These are phyloP conservation scores for Lachancea lanzarotensis DNA, from an alignment of 805 yeast species.

Conservation along the genomic window DNA sequence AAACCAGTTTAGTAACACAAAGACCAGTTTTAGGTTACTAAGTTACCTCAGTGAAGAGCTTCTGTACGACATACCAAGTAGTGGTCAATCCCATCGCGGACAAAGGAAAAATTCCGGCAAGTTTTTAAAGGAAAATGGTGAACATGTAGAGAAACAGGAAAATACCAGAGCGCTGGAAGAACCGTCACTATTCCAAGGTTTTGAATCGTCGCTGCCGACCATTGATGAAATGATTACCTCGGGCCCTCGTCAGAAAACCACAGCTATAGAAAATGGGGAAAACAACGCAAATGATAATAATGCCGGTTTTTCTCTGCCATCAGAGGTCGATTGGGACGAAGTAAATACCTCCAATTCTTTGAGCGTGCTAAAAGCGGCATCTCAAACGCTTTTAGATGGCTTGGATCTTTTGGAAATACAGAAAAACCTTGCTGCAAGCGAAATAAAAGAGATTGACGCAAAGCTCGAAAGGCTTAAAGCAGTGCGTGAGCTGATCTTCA, in stretches of 20 bases:
- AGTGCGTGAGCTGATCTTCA: slow-evolving; percentile 49
- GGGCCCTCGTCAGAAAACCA: slow-evolving; percentile 16
- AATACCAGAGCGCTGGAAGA: slow-evolving; percentile 13
- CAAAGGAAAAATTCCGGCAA: slow-evolving; percentile 1
- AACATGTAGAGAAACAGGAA: slow-evolving; percentile 3
- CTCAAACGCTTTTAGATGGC: slow-evolving; percentile 37
- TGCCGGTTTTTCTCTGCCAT: slow-evolving; percentile 31
- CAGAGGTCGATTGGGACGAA: slow-evolving; percentile 37
- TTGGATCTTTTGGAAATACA: slow-evolving; percentile 54
- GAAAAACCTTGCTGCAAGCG: slow-evolving; percentile 57
- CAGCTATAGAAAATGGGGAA: slow-evolving; percentile 6
- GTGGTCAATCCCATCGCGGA: background rate
- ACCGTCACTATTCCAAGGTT: slow-evolving; percentile 64
- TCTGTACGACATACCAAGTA: slow-evolving; percentile 46
- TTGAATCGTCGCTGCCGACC: slow-evolving; percentile 51
- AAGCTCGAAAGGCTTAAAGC: slow-evolving; percentile 46
- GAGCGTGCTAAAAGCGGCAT: slow-evolving; percentile 33
- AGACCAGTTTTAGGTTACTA: slow-evolving; percentile 42
- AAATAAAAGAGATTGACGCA: slow-evolving; percentile 56
- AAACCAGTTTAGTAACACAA: slow-evolving; percentile 32
- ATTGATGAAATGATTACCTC: slow-evolving; percentile 38
- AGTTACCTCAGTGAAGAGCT: slow-evolving; percentile 57
- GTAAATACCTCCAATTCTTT: slow-evolving; percentile 40
- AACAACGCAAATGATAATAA: slow-evolving; percentile 9
- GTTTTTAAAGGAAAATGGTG: slow-evolving; percentile 13